Evolutionary conservation across 2,329 filamentous ascomycete species (phyloP).

Genomic region (Fusarium floridanum): DNA sequence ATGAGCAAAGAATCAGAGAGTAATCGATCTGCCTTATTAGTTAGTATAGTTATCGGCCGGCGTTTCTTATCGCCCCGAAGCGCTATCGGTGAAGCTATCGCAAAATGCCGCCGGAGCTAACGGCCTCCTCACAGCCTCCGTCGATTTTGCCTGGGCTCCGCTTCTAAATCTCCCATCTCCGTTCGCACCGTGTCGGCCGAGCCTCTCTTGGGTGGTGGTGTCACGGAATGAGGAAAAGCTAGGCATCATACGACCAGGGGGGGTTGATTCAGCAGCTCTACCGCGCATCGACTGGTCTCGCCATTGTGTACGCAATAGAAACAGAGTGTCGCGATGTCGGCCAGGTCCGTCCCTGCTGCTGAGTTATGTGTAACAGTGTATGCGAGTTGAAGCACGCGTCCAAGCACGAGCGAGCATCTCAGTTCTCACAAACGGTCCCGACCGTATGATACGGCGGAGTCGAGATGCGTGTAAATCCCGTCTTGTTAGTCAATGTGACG

Average conservation of each 20-base stretch:
- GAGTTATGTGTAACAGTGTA: not conserved
- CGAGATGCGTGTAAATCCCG: constrained; percentile 1
- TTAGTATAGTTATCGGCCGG: not conserved
- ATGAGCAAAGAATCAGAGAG: not conserved
- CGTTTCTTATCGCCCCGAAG: not conserved
- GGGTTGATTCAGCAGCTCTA: constrained; percentile 6
- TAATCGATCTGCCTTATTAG: not conserved
- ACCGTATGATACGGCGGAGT: constrained; percentile 7
- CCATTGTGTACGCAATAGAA: constrained; percentile 3
- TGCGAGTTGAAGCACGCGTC: not conserved
- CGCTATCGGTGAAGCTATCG: constrained; percentile 7
- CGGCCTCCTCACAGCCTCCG: not conserved
- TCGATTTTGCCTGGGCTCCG: not conserved
- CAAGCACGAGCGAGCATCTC: not conserved
- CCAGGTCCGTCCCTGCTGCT: constrained; percentile 11
- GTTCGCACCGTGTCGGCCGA: constrained; percentile 7
- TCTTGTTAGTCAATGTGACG: constrained; percentile 4
- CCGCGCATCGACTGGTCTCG: constrained; percentile 3
- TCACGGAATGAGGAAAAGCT: not conserved
- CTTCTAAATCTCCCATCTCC: constrained; percentile 4
- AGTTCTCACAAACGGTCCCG: not conserved
- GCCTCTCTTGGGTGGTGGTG: not conserved
- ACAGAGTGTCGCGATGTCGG: constrained; percentile 18
- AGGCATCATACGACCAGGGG: constrained; percentile 26
- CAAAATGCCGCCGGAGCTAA: constrained; percentile 4